These are phyloP conservation scores for Leccinum uliginosum DNA, from an alignment of 768 basidiomycete species.

Conservation along the genomic window DNA sequence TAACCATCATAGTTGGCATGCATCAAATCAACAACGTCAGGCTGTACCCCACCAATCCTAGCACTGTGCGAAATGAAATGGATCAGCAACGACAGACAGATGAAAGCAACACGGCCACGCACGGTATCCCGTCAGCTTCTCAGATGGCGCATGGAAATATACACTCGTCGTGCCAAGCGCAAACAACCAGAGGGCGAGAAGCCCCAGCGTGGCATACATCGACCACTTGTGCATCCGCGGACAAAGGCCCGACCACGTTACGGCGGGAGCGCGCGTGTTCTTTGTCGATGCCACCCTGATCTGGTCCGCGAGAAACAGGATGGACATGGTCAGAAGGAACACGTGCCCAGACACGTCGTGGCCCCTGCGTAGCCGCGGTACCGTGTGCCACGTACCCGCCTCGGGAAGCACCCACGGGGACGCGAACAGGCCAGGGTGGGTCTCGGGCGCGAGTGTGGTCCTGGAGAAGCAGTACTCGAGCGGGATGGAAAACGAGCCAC, in stretches of 20 bases:
- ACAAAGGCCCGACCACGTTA: slow-evolving; percentile 31
- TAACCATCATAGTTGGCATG: background rate
- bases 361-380: slow-evolving; percentile 68
- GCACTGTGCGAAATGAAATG: slow-evolving; percentile 23
- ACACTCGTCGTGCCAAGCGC: slow-evolving; percentile 77
- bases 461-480: slow-evolving; percentile 51
- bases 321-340: slow-evolving; percentile 79
- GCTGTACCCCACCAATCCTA: slow-evolving; percentile 35
- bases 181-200: slow-evolving; percentile 66
- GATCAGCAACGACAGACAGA: slow-evolving; percentile 11
- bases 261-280: slow-evolving; percentile 11
- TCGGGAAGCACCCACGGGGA: slow-evolving; percentile 35
- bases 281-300: slow-evolving; percentile 48
- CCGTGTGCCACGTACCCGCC: slow-evolving; percentile 37
- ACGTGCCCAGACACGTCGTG: slow-evolving; percentile 95
- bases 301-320: slow-evolving; percentile 76
- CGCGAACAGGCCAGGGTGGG: slow-evolving; percentile 64
- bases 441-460: slow-evolving; percentile 47
- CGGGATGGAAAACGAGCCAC: slow-evolving; percentile 51
- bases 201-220: slow-evolving; percentile 38
- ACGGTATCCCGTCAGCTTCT: slow-evolving; percentile 87
- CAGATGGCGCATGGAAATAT: slow-evolving; percentile 86
- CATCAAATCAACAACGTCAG: slow-evolving; percentile 25
- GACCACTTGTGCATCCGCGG: slow-evolving; percentile 45
- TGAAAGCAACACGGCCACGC: slow-evolving; percentile 30